Evolutionary conservation across 2,329 filamentous ascomycete species (phyloP), one percentile per base, ranked within the genome.

Genomic region (Colletotrichum lini): DNA sequence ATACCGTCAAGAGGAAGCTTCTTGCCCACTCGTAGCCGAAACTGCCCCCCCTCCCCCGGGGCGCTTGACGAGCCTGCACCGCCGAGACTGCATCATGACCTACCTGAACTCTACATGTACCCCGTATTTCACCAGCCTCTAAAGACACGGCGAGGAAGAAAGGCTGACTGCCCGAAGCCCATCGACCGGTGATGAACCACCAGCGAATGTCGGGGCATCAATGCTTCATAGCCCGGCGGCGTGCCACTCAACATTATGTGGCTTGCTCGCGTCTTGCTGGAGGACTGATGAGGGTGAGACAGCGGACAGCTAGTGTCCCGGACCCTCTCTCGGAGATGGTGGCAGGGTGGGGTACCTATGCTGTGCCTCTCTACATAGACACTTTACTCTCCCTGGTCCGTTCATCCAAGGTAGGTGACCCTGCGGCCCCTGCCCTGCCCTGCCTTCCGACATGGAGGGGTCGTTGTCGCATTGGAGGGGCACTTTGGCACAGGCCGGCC

Each of bases 321-420:
- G 59, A 65, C 66, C 12, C 59, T 69, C 53, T 49, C 54, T 70
- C 70, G 54, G 59, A 69, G 59, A 58, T 65, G 72, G 65, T 73
- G 70, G 72, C 64, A 75, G 73, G 47, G 73, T 75, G 72, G 74
- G 73, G 71, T 73, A 69, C 30, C 30, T 35, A 9, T 35, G 8
- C 30, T 30, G 44, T 65, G 62, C 70, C 66, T 70, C 65, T 30
- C 30, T 30, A 8, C 30, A 9, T 35, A 30, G 30, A 35, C 30
- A 35, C 30, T 35, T 35, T 35, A 35, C 30, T 66, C 67, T 65
- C 54, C 54, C 66, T 72, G 60, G 58, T 56, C 60, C 16, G 49
- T 50, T 70, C 42, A 35, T 45, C 40, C 40, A 63, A 53, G 65
- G 57, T 54, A 35, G 30, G 30, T 35, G 30, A 35, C 30, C 30